Conservation (phyloP, 192 early-diverging fungal genomes). For the Coemansia sp. region DNA sequence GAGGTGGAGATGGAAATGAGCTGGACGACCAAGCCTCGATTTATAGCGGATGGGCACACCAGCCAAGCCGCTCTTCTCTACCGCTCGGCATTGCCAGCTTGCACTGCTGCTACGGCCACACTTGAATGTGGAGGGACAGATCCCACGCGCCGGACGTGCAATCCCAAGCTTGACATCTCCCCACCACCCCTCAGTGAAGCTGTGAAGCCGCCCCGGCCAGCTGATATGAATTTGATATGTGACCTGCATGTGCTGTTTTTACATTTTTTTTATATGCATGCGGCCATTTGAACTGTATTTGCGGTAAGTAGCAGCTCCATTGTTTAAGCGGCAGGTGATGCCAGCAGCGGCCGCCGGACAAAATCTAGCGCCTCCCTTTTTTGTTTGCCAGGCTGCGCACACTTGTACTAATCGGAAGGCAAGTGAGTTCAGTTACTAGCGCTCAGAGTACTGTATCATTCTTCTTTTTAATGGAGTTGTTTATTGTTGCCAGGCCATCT, state of each 20-base stretch:
- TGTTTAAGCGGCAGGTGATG: constrained; percentile 5
- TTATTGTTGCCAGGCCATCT: too few species aligned
- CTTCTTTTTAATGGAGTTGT: too few species aligned
- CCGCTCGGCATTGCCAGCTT: background rate
- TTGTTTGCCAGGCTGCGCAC: background rate
- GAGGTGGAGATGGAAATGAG: background rate
- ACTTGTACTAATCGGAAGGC: too few species aligned
- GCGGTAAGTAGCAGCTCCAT: constrained; percentile 3
- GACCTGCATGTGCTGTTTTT: constrained; percentile 19
- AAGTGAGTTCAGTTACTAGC: background rate
- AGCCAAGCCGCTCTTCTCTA: background rate
- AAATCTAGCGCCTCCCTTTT: constrained; percentile 9
- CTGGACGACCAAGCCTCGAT: background rate
- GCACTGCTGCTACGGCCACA: background rate
- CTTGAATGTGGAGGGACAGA: background rate
- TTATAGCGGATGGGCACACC: background rate
- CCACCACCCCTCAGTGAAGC: background rate
- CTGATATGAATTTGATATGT: constrained; percentile 27
- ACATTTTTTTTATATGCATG: constrained; percentile 21
- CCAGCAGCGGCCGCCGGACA: constrained; percentile 10
- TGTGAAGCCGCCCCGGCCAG: background rate
- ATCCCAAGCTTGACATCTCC: constrained; percentile 8
- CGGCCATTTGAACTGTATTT: constrained; percentile 10
- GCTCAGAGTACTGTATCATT: background rate
- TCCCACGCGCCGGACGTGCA: constrained; percentile 6